A percentile compares a stretch with the other conserved stretches of the same genome.
phyloP scores from a whole-genome alignment of 2,329 filamentous ascomycete species.

The Colletotrichum lindemuthianum region DNA sequence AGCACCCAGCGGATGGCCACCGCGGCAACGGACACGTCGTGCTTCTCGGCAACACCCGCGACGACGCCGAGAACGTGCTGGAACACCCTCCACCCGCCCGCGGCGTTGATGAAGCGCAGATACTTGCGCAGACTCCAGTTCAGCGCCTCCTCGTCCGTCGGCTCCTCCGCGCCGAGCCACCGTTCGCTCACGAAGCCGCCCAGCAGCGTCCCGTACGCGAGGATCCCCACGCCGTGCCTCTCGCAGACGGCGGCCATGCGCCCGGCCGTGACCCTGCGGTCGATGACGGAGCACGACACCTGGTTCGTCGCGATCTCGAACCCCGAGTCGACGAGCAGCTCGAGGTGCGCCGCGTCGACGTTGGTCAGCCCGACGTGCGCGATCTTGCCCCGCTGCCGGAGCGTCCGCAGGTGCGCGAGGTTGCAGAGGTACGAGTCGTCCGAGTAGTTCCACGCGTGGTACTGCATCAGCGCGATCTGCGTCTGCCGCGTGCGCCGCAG shows the following conservation, averaged over 20 bases:
- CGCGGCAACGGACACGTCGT: conserved; percentile 54
- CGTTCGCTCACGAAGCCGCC: conserved; percentile 39
- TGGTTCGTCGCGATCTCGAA: conserved; percentile 22
- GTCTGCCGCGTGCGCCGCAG: conserved; percentile 1
- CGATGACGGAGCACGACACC: conserved; percentile 26
- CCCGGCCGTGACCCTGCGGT: conserved; percentile 5
- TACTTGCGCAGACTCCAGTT: conserved; percentile 44
- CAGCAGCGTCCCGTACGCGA: conserved; percentile 27
- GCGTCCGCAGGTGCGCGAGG: conserved; percentile 15
- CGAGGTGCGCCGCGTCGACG: conserved; percentile 28
- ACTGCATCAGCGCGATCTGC: conserved; percentile 24
- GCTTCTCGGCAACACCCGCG: conserved; percentile 49
- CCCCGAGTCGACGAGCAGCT: conserved; percentile 19
- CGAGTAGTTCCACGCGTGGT: conserved; percentile 27
- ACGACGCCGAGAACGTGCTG: conserved; percentile 53
- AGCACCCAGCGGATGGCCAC: conserved; percentile 62
- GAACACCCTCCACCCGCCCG: conserved; percentile 57
- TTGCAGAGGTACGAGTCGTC: conserved; percentile 26
- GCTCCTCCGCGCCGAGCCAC: conserved; percentile 38
- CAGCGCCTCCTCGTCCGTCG: conserved; percentile 16
- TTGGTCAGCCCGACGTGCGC: conserved; percentile 19
- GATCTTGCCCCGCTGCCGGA: conserved; percentile 10
- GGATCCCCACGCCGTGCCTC: background rate
- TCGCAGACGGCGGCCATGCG: conserved; percentile 7
- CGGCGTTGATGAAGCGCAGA: conserved; percentile 45